phyloP scores from a whole-genome alignment of 1,139 yeast species.

The Hansenula anomala region DNA sequence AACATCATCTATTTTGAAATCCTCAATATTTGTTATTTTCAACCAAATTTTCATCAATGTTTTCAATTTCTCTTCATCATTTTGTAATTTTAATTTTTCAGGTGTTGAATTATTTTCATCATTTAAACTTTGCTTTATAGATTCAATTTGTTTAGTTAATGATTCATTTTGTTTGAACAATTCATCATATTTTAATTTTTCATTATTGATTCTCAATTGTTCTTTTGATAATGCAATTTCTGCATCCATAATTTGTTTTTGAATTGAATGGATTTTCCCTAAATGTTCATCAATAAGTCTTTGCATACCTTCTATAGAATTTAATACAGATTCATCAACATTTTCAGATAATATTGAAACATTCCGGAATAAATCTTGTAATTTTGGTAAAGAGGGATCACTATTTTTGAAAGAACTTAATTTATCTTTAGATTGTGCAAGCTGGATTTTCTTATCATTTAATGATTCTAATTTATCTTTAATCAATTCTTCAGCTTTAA shows the following conservation, averaged over 20 bases:
- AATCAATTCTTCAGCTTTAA: too few species aligned
- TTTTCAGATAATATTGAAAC: neutral
- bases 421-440: neutral
- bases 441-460: too few species aligned
- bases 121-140: conserved; percentile 2
- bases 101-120: conserved; percentile 2
- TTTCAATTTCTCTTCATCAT: conserved; percentile 7
- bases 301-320: conserved; percentile 2
- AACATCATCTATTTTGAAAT: conserved; percentile 4
- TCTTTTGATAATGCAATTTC: neutral
- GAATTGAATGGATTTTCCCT: neutral
- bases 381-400: conserved; percentile 1
- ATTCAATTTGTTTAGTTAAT: neutral
- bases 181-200: conserved; percentile 5
- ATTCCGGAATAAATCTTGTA: conserved; percentile 4
- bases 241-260: neutral
- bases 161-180: neutral
- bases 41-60: conserved; percentile 10
- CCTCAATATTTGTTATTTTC: conserved; percentile 4
- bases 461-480: neutral
- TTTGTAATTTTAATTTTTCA: neutral
- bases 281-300: neutral
- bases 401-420: neutral
- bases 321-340: neutral
- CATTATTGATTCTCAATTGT: neutral